Evolutionary conservation across 2,329 filamentous ascomycete genomes (phyloP), one percentile per base, ranked within the genome.

Genomic region (Penicillium sp.): DNA sequence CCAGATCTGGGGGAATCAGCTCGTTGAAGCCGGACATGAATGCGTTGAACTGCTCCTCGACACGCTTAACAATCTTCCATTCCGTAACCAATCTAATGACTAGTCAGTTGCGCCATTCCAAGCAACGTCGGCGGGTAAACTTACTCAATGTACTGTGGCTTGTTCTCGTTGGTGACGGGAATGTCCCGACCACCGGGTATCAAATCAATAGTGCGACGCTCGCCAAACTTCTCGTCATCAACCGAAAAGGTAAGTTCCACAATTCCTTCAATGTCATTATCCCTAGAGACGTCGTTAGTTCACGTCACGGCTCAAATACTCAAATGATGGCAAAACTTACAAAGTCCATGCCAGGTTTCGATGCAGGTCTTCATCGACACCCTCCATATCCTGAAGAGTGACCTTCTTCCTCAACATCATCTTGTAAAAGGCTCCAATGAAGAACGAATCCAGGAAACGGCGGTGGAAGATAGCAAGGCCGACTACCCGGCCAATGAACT

Each of bases 391-490:
- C 40, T 88, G 85, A 49, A 98, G 77, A 2, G 85, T 76, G 24
- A 98, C 93, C 61, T 89, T 84, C 79, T 97, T 98, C 68, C 87
- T 85, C 52, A 98, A 74, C 66, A 98, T 86, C 93, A 98, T 98
- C 79, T 98, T 98, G 80, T 98, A 98, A 64, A 98, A 84, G 24
- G 93, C 93, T 40, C 93, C 93, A 65, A 98, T 97, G 71, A 98
- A 98, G 77, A 98, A 98, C 27, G 93, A 94, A 68, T 98, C 93
- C 54, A 98, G 75, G 79, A 98, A 98, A 41, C 93, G 85, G 48
- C 93, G 82, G 71, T 98, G 93, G 83, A 98, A 98, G 64, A 98
- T 98, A 51, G 93, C 91, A 59, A 98, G 72, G 50, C 93, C 93
- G 49, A 98, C 93, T 23, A 98, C 93, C 50, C 93, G 88, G 40